Evolutionary conservation across 441 rosid genomes (phyloP), one percentile per base, ranked within the genome.

Genomic region (Metrosideros polymorpha): DNA sequence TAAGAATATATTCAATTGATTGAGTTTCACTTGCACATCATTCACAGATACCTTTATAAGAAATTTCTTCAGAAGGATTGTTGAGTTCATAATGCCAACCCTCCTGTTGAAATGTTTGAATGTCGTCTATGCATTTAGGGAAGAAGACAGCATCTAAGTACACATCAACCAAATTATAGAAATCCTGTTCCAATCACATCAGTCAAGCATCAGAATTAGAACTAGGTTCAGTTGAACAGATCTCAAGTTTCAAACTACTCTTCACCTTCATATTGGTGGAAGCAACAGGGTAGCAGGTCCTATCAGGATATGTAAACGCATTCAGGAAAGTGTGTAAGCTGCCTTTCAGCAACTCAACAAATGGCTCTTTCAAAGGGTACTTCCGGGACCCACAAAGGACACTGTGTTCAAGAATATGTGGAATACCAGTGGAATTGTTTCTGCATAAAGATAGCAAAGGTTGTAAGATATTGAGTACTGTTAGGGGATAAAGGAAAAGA

Each of bases 251-350:
- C 51, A 13, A 53, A 43, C 61, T 6, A 71, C 79, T 83, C 75
- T 63, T 89, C 89, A 97, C 99, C 96, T 96, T 97, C 45, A 91
- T 89, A 90, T 97, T 97, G 25, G 98, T 94, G 84, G 99, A 97
- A 87, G 99, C 99, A 88, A 97, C 99, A 6, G 99, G 99, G 87
- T 96, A 97, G 91, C 99, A 97, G 45, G 99, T 97, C 93, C 99
- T 94, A 85, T 97, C 99, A 57, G 99, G 99, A 92, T 96, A 97
- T 13, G 99, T 97, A 89, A 97, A 94, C 61, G 99, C 99, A 92
- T 97, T 97, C 86, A 97, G 86, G 89, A 96, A 97, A 55, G 99
- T 97, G 85, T 96, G 89, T 92, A 97, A 91, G 91, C 99, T 97
- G 77, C 99, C 99, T 87, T 96, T 97, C 88, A 97, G 91, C 71